Evolutionary conservation across 176 grass and related monocot genomes (phyloP).

Genomic region (Bothriochloa decipiens): DNA sequence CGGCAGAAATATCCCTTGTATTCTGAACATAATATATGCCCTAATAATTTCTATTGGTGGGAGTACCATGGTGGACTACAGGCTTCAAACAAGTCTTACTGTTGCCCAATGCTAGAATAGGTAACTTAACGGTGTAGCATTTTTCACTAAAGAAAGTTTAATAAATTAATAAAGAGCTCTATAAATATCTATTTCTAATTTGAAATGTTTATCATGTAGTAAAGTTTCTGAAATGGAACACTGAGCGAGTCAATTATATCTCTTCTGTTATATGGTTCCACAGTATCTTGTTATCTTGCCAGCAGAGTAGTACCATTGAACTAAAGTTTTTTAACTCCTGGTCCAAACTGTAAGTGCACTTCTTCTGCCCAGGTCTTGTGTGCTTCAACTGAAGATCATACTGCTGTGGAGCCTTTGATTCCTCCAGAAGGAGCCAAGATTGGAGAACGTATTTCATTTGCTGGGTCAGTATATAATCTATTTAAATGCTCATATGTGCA

Average conservation of each 20-base stretch:
- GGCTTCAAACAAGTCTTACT: not conserved
- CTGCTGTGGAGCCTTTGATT: slow-evolving; percentile 89
- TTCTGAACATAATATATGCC: not conserved
- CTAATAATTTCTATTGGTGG: not conserved
- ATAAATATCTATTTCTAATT: not conserved
- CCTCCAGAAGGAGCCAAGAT: slow-evolving; percentile 88
- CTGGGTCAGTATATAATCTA: slow-evolving; percentile 59
- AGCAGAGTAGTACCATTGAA: not conserved
- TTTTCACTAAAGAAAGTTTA: not conserved
- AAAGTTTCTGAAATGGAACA: slow-evolving; percentile 13
- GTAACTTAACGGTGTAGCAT: not conserved
- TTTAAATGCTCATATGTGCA: not conserved
- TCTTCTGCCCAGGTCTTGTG: slow-evolving; percentile 62
- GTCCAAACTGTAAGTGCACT: not conserved
- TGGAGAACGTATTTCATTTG: slow-evolving; percentile 89
- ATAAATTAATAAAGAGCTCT: not conserved
- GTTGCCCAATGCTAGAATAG: slow-evolving; percentile 14
- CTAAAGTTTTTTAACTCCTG: slow-evolving; percentile 23
- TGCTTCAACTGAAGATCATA: slow-evolving; percentile 89
- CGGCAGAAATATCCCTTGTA: not conserved
- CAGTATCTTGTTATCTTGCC: not conserved
- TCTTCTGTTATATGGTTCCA: slow-evolving; percentile 1
- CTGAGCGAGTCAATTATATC: not conserved
- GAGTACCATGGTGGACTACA: not conserved
- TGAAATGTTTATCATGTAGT: not conserved